Evolutionary conservation across 1,284 basidiomycete species (phyloP).

Genomic region (Trichosporon sp.): DNA sequence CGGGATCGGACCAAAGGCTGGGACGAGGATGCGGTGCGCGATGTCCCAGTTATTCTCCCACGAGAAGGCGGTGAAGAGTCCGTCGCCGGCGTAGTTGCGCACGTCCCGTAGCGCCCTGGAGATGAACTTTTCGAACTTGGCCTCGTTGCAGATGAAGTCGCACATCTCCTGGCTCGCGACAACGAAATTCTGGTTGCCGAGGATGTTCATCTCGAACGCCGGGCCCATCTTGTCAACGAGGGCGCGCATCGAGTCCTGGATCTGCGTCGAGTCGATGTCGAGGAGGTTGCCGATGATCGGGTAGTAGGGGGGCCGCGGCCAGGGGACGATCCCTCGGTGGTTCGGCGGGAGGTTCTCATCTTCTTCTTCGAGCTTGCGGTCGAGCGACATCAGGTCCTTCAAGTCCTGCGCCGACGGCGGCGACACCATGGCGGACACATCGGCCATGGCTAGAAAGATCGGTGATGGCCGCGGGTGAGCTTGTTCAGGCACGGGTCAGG

Average conservation of each 20-base stretch:
- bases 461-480: not conserved
- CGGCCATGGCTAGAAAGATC: not conserved
- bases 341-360: not conserved
- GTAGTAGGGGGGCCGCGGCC: conserved; percentile 1
- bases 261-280: conserved; percentile 16
- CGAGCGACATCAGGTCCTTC: not conserved
- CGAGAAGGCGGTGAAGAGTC: conserved; percentile 44
- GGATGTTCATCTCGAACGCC: conserved; percentile 45
- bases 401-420: conserved; percentile 1
- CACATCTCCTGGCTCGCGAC: conserved; percentile 49
- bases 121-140: conserved; percentile 53
- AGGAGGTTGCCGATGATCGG: conserved; percentile 46
- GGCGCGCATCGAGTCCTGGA: conserved; percentile 22
- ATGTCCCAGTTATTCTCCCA: conserved; percentile 53
- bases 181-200: conserved; percentile 36
- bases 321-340: not conserved
- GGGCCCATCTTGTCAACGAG: not conserved
- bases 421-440: not conserved
- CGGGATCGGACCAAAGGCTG: conserved; percentile 54
- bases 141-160: conserved; percentile 54
- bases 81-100: conserved; percentile 52
- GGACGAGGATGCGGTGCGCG: conserved; percentile 56
- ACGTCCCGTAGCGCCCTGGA: conserved; percentile 47
- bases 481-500: not conserved
- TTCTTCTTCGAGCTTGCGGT: not conserved